Base-by-base conservation (phyloP, 768 basidiomycete species). In the Basidioascus undulatus region DNA sequence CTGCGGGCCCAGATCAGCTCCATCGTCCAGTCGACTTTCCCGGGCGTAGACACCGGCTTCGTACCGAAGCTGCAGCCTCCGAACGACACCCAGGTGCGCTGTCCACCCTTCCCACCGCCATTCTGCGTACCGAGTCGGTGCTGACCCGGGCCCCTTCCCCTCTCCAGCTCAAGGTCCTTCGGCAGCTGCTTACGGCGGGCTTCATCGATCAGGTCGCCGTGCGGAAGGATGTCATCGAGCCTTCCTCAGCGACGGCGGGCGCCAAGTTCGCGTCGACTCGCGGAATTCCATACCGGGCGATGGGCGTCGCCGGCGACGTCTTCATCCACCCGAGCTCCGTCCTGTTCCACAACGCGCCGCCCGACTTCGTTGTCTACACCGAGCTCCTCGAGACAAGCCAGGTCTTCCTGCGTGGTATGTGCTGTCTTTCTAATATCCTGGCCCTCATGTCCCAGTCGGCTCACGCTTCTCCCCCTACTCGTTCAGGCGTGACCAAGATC, bases 191-290 rank as follows among this genome's bases (percentile, higher is more conserved):
- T 35, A 66, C 79, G 0, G 76, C 89, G 9, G 80, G 72, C 13
- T 94, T 92, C 60, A 81, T 96, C 48, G 87, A 98, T 57, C 83
- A 89, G 57, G 72, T 94, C 12, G 92, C 92, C 7, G 67, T 87
- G 12, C 72, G 92, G 21, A 82, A 78, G 53, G 89, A 96, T 54
- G 57, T 81, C 26, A 65, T 74, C 12, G 67, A 72, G 34, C 71
- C 70, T 45, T 61, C 65, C 31, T 16, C 36, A 18, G 31, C 19
- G 19, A 60, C 64, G 13, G 61, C 66, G 3, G 62, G 77, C 5
- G 60, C 65, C 33, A 74, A 81, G 49, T 80, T 67, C 55, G 63
- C 75, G 8, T 81, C 72, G 20, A 69, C 76, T 0, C 74, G 72
- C 51, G 77, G 76, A 7, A 71, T 96, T 15, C 62, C 84, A 0